Base-by-base conservation (phyloP, 345 rosid species). In the Salix brachista region DNA sequence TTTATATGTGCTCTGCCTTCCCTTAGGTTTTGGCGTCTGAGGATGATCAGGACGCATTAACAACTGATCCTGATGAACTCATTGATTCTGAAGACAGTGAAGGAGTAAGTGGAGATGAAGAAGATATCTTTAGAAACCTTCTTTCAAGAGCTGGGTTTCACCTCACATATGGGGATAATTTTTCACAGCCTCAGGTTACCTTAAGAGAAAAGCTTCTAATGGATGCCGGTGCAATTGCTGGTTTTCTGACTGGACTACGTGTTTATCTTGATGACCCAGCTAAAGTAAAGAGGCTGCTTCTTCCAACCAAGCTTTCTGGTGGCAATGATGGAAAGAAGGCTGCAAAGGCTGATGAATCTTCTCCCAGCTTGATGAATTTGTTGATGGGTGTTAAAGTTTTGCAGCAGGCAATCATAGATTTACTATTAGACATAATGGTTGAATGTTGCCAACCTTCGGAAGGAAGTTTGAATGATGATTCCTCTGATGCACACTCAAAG, bases 211-310 rank as follows among this genome's bases (percentile, higher is more conserved):
- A 94, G 88, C 98, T 94, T 86, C 85, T 96, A 74, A 96, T 94
- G 97, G 99, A 96, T 84, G 99, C 99, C 56, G 97, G 99, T 69
- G 97, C 99, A 32, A 92, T 96, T 82, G 97, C 99, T 69, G 98
- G 99, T 83, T 96, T 96, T 88, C 87, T 96, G 77, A 91, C 98
- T 25, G 94, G 98, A 42, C 86, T 96, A 80, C 99, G 99, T 70
- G 91, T 92, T 64, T 91, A 96, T 83, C 97, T 96, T 66, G 97
- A 94, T 73, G 99, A 96, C 84, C 99, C 99, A 66, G 91, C 92
- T 71, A 96, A 96, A 89, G 99, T 93, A 79, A 96, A 96, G 87
- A 92, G 97, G 71, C 80, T 96, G 85, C 96, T 96, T 85, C 97
- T 96, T 78, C 99, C 99, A 50, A 88, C 99, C 74, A 96, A 92